Conservation (phyloP, 108 stramenopile genomes). For the Conticribra weissflogii region DNA sequence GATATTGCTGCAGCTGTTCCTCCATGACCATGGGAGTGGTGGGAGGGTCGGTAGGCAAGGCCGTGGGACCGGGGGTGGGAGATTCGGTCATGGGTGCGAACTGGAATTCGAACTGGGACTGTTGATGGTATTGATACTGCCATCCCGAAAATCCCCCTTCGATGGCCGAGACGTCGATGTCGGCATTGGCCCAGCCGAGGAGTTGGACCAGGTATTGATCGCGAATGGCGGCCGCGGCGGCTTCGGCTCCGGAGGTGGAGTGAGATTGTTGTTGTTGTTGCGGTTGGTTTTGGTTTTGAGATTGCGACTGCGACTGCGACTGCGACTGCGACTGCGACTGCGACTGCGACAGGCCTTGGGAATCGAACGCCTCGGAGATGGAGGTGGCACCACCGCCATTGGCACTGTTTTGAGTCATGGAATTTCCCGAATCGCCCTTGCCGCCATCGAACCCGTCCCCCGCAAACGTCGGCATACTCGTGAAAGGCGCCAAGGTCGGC, state of each 20-base stretch:
- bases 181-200: constrained; percentile 33
- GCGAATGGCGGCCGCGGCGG: constrained; percentile 5
- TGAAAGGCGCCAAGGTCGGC: constrained; percentile 5
- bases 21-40: neutral
- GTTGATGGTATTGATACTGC: neutral
- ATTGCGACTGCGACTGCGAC: too few species aligned
- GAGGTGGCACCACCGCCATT: neutral
- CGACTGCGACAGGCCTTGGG: too few species aligned
- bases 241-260: too few species aligned
- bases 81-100: neutral
- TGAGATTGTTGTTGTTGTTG: too few species aligned
- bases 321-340: too few species aligned
- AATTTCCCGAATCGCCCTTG: neutral
- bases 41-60: neutral
- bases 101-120: neutral
- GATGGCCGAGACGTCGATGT: constrained; percentile 3
- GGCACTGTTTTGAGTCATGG: neutral
- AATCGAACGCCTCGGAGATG: too few species aligned
- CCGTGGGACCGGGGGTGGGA: neutral
- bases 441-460: neutral
- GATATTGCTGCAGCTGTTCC: neutral
- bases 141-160: neutral
- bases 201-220: constrained; percentile 18
- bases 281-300: too few species aligned
- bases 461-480: neutral